Evolutionary conservation across 768 basidiomycete species (phyloP).

Genomic region (Favolaschia claudopus): DNA sequence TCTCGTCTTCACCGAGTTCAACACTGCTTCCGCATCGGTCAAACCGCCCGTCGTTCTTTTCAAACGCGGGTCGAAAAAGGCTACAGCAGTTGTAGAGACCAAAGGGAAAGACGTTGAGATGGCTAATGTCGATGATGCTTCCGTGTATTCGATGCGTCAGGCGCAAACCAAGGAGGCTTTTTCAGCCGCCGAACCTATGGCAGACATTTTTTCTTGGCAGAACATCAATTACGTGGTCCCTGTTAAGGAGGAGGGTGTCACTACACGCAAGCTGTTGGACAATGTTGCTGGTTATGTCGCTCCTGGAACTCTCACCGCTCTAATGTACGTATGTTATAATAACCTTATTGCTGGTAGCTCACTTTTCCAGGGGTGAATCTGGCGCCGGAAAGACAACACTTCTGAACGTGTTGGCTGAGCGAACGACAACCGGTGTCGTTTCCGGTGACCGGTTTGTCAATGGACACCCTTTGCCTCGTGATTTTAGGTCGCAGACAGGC

Average conservation of each 20-base stretch:
- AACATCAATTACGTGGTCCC: slow-evolving; percentile 72
- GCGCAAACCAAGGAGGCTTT: slow-evolving; percentile 36
- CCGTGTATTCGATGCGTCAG: neutral
- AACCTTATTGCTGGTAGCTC: slow-evolving; percentile 44
- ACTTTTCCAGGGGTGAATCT: slow-evolving; percentile 56
- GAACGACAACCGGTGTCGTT: slow-evolving; percentile 55
- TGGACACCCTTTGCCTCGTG: slow-evolving; percentile 55
- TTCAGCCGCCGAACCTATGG: slow-evolving; percentile 44
- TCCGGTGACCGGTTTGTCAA: slow-evolving; percentile 63
- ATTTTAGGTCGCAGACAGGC: slow-evolving; percentile 76
- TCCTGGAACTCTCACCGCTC: slow-evolving; percentile 81
- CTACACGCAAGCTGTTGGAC: slow-evolving; percentile 61
- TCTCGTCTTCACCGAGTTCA: slow-evolving; percentile 66
- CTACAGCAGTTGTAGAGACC: neutral
- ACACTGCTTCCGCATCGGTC: slow-evolving; percentile 47
- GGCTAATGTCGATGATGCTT: neutral
- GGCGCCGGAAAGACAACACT: slow-evolving; percentile 60
- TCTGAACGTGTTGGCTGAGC: slow-evolving; percentile 63
- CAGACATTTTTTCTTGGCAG: slow-evolving; percentile 83
- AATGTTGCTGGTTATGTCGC: slow-evolving; percentile 82
- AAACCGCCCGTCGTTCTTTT: slow-evolving; percentile 64
- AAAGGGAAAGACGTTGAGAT: slow-evolving; percentile 5
- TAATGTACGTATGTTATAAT: slow-evolving; percentile 78
- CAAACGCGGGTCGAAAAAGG: slow-evolving; percentile 60
- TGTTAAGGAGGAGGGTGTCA: slow-evolving; percentile 55